Evolutionary conservation across 352 stramenopile genomes (phyloP), one percentile per base, ranked within the genome.

Genomic region (Phytopythium vexans): DNA sequence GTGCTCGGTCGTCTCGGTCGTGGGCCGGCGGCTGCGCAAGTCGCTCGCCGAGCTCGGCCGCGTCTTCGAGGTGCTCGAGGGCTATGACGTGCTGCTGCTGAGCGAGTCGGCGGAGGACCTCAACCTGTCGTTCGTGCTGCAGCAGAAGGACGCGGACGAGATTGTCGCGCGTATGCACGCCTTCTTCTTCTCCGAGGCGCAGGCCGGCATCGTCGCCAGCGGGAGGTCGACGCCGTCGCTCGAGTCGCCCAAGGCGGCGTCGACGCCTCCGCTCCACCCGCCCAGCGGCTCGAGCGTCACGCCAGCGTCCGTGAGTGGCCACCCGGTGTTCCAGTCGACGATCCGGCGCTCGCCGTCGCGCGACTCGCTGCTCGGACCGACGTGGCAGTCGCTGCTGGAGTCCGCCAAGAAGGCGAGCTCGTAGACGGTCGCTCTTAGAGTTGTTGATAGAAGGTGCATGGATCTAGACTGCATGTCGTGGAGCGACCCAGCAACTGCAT

Each of bases 51-150:
- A 91, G 51, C 72, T 96, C 33, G 85, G 84, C 11, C 83, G 71
- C n/a, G 77, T 92, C n/a, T 92, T 96, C 51, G 73, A 71, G n/a
- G 72, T 92, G 43, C 71, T 96, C 8, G 79, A 91, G 46, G 84
- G 86, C 42, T 91, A 89, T 62, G 83, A 94, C 35, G 80, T 95
- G 32, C 57, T 95, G 52, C 66, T 96, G 52, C 66, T 96, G 7
- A 93, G 79, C 46, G 86, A 94, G 40, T 94, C 85, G 32, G 82
- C 86, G 8, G 86, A 96, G 67, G 86, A 96, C 62, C 58, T 96
- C n/a, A 96, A 96, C 60, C 60, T 96, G 55, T 94, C 82, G 40
- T 96, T 96, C 51, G 86, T 96, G 21, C 62, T 96, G n/a, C 70
- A 89, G 64, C 74, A 93, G 49, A 74, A 80, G 46, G 67, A 85